Percentiles rank a stretch among this genome's conserved stretches.
Evolutionary conservation across 768 basidiomycete species (phyloP).

Genomic region (Gloeostereum incarnatum): DNA sequence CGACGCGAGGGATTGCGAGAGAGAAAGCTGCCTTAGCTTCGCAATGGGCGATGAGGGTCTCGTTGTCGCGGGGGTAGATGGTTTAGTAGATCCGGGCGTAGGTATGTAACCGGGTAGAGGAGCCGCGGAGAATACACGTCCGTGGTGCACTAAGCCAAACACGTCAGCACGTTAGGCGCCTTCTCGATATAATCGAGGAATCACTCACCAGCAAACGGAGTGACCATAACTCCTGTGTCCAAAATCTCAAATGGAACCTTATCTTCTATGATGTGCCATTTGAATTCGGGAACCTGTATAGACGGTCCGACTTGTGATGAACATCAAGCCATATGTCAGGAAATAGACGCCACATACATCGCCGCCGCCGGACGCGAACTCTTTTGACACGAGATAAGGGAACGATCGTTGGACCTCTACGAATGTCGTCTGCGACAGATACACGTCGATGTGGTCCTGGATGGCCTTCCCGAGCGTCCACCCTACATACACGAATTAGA

Average conservation of each 20-base stretch:
- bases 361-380: conserved; percentile 72
- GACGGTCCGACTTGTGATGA: conserved; percentile 4
- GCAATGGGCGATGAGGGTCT: conserved; percentile 18
- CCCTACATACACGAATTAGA: conserved; percentile 25
- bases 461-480: conserved; percentile 63
- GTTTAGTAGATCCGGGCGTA: conserved; percentile 30
- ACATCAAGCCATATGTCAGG: neutral
- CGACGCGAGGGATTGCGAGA: neutral
- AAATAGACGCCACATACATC: conserved; percentile 35
- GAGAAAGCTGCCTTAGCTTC: conserved; percentile 7
- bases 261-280: conserved; percentile 75
- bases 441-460: conserved; percentile 68
- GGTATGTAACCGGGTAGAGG: conserved; percentile 28
- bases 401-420: conserved; percentile 59
- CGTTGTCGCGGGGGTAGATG: conserved; percentile 24
- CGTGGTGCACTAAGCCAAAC: conserved; percentile 54
- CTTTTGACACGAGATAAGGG: conserved; percentile 73
- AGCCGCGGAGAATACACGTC: conserved; percentile 44
- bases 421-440: conserved; percentile 58
- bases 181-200: neutral
- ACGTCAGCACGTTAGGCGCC: conserved; percentile 1
- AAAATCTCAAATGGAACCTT: conserved; percentile 57
- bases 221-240: conserved; percentile 51
- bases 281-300: conserved; percentile 67
- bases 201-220: conserved; percentile 54